These are phyloP conservation scores for sunflower (Helianthus annuus) DNA, from an alignment of 129 eudicot species.

Conservation along the genomic window DNA sequence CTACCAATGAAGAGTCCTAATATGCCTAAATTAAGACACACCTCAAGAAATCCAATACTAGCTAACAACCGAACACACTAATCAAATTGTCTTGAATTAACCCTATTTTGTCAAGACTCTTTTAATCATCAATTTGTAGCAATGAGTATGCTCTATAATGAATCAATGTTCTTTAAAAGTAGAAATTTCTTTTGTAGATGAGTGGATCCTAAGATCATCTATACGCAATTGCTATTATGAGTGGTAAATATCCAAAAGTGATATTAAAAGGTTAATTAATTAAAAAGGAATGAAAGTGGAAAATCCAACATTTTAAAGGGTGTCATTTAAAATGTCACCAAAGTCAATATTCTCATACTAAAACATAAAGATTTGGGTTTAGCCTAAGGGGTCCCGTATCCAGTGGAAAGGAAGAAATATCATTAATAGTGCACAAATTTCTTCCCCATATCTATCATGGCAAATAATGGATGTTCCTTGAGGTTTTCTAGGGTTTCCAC, in stretches of 20 bases:
- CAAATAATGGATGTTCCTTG: conserved; percentile 38
- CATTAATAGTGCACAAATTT: conserved; percentile 29
- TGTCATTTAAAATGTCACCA: conserved; percentile 18
- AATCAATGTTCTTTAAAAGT: conserved; percentile 34
- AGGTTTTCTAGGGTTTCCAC: conserved; percentile 25
- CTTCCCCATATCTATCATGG: conserved; percentile 37
- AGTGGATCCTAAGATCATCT: conserved; percentile 25
- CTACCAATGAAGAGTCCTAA: conserved; percentile 26
- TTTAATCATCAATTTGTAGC: conserved; percentile 32
- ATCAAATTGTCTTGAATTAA: conserved; percentile 29
- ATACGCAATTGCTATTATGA: conserved; percentile 25
- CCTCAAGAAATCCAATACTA: conserved; percentile 9
- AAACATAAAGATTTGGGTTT: conserved; percentile 40
- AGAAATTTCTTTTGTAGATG: conserved; percentile 22
- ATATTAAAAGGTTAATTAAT: background rate
- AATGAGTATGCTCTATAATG: conserved; percentile 40
- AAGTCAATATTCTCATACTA: conserved; percentile 47
- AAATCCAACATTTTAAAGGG: conserved; percentile 30
- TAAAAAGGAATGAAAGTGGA: conserved; percentile 24
- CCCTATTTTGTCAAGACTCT: conserved; percentile 15
- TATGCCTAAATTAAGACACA: conserved; percentile 19
- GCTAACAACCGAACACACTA: conserved; percentile 31
- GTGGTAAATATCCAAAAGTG: conserved; percentile 36
- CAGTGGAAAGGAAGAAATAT: conserved; percentile 34
- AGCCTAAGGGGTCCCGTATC: conserved; percentile 41